These are phyloP conservation scores for Grosmannia huntii DNA, from an alignment of 2,329 filamentous ascomycete species.

Conservation along the genomic window DNA sequence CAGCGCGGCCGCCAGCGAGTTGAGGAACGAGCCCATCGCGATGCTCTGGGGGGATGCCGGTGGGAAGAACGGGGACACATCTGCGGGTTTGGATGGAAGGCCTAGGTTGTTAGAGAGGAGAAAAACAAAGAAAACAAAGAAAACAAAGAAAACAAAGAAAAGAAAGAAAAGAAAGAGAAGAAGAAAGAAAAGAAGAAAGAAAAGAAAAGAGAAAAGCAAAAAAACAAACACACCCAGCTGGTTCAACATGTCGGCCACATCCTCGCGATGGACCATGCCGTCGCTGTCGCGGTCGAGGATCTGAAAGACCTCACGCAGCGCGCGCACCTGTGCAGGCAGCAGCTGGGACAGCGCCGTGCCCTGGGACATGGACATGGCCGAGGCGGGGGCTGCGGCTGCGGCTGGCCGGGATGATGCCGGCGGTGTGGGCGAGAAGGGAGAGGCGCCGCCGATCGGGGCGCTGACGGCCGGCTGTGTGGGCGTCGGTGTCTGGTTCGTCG, in stretches of 20 bases:
- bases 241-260: slow-evolving; percentile 75
- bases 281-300: slow-evolving; percentile 85
- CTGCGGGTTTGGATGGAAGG: slow-evolving; percentile 56
- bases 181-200: too few relatives aligned
- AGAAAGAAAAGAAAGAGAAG: not conserved
- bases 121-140: not conserved
- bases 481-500: slow-evolving; percentile 20
- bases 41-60: slow-evolving; percentile 58
- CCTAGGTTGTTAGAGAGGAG: slow-evolving; percentile 31
- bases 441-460: slow-evolving; percentile 17
- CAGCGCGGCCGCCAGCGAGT: slow-evolving; percentile 63
- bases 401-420: slow-evolving; percentile 15
- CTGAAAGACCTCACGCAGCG: slow-evolving; percentile 84
- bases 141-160: too few relatives aligned
- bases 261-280: slow-evolving; percentile 67
- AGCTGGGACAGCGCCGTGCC: slow-evolving; percentile 56
- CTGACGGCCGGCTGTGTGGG: slow-evolving; percentile 19
- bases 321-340: slow-evolving; percentile 70
- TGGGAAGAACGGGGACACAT: slow-evolving; percentile 75
- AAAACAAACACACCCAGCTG: slow-evolving; percentile 54
- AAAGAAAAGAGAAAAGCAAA: not conserved
- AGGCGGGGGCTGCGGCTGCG: slow-evolving; percentile 10
- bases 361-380: slow-evolving; percentile 25
- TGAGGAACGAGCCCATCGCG: slow-evolving; percentile 75
- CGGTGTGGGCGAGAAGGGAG: not conserved